Base-by-base conservation (phyloP, 805 yeast species). In the Sungouiella blattae region DNA sequence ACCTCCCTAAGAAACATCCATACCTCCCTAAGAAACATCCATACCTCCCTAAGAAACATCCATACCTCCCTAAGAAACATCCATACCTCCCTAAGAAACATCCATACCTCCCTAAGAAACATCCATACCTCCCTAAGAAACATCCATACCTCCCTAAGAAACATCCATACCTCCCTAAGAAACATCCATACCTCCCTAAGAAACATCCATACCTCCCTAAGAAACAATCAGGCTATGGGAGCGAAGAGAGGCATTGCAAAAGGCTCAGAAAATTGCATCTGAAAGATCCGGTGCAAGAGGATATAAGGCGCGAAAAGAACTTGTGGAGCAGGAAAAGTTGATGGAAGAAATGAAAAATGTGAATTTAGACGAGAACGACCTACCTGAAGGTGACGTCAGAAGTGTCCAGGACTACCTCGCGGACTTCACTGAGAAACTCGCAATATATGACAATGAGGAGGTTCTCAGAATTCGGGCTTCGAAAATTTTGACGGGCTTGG, bases 361-460 rank as follows among this genome's bases (percentile, higher is more conserved):
- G 15, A 11, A 11, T 12, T 12, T 26, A 8, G 28, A 26, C 6
- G 28, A 26, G 5, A 26, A 11, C 11, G 18, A 5, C 7, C 13
- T 13, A n/a, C 13, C 8, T 8, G 28, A 11, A 6, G 8, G 13
- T 9, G 28, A 26, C 17, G 28, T 15, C 4, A 13, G 11, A 5
- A 7, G 15, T 15, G 23, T 15, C 12, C 31, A 18, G 18, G 28
- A 26, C 4, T 12, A 12, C 13, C 22, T 16, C 14, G 21, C 13
- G 17, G 30, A 28, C 9, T 6, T 28, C 22, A 5, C 21, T 6
- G 30, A 7, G 7, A 7, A 9, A 13, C 30, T 28, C 6, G 17
- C 18, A 9, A 11, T 28, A 14, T 28, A 28, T 16, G 22, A 16
- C 14, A 12, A 11, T 28, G 30, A 28, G 22, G 30, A 28, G 30